A percentile compares a stretch with the other conserved stretches of the same genome.
Conservation (phyloP, 306 rosid species). For the Begonia peltatifolia region DNA sequence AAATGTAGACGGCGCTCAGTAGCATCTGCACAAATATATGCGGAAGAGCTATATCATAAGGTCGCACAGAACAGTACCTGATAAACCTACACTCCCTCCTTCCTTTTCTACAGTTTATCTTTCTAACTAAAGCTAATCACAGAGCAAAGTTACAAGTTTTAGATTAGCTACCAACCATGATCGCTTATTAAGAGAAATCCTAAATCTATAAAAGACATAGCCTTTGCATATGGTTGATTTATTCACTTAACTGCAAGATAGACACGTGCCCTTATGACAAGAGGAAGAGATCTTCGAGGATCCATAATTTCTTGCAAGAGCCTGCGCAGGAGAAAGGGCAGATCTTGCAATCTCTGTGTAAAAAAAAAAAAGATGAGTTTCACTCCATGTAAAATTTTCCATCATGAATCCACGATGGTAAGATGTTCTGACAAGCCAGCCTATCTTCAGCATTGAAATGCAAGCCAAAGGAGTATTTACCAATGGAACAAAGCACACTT, state of each 20-base stretch:
- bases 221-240: slow-evolving; percentile 1
- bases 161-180: too few species aligned
- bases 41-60: neutral
- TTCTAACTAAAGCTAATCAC: too few species aligned
- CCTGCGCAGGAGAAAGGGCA: slow-evolving; percentile 70
- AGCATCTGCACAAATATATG: slow-evolving; percentile 32
- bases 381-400: neutral
- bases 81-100: too few species aligned
- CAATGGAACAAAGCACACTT: too few species aligned
- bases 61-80: too few species aligned
- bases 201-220: too few species aligned
- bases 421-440: too few species aligned
- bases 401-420: neutral
- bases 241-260: slow-evolving; percentile 44
- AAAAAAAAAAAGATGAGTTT: slow-evolving; percentile 6
- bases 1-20: slow-evolving; percentile 33
- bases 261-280: slow-evolving; percentile 66
- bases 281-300: slow-evolving; percentile 75
- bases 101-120: too few species aligned
- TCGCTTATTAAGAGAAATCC: too few species aligned
- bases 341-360: slow-evolving; percentile 53
- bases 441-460: too few species aligned
- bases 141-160: too few species aligned
- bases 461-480: too few species aligned
- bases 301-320: slow-evolving; percentile 47